Base-by-base conservation (phyloP, 2,329 filamentous ascomycete species). In the Cordyceps cateniannulata region DNA sequence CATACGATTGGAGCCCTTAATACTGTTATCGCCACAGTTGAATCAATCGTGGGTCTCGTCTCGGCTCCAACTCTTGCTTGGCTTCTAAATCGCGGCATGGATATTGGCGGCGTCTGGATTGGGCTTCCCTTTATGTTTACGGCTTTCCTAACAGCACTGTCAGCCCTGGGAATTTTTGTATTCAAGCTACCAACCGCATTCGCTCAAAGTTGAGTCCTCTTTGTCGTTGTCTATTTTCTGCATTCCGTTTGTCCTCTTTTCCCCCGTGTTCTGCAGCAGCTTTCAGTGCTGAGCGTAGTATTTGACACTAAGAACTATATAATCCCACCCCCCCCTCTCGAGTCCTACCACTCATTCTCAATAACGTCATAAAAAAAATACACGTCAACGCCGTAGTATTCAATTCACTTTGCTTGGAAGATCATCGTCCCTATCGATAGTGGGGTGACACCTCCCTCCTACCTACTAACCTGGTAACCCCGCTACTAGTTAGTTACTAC, bases 1-100 rank as follows among this genome's bases (percentile, higher is more conserved):
- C 77, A 82, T 62, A 78, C 83, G 5, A 73, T 84, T 14, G 83
- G 80, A 24, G 78, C 78, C 0, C 70, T 84, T 25, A 85, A 84
- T 66, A 80, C 79, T 5, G 71, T 81, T 4, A 72, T 85, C 10
- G 75, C 77, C 2, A 73, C 83, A 25, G 67, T 81, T 35, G 81
- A 85, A 63, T 78, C 76, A 9, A 45, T 78, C 12, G 79, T 81
- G n/a, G 65, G 76, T 2, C 75, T 83, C 62, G 53, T 79, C 5
- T 76, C 76, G 0, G 73, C 75, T 1, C 81, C 82, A 0, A 62
- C 77, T 0, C 69, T 85, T 38, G 79, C 79, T 1, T 72, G 70
- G 66, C 66, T 82, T 6, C 75, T 85, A 44, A 72, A 75, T 40
- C 64, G 68, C 1, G 82, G 82, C 0, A 66, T 83, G 51, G 65